phyloP scores from a whole-genome alignment of 1,284 basidiomycete genomes.

The Phylloboletellus chloephorus region DNA sequence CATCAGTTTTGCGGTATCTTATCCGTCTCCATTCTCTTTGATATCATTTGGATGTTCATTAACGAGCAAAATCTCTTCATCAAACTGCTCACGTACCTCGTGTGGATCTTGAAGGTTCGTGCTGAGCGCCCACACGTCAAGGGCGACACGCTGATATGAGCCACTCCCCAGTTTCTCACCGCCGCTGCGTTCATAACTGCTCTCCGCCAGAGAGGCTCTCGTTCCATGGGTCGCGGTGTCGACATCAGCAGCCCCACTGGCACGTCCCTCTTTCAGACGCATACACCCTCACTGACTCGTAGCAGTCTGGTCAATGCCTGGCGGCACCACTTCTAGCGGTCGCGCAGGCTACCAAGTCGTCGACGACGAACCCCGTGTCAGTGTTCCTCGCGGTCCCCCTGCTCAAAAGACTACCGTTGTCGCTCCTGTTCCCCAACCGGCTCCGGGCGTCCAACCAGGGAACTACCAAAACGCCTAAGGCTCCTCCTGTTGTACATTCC shows the following conservation, averaged over 20 bases:
- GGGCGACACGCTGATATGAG: not conserved
- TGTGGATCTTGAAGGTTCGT: conserved; percentile 62
- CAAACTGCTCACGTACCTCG: conserved; percentile 51
- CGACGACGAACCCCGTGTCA: conserved; percentile 50
- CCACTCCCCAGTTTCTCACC: conserved; percentile 48
- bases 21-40: conserved; percentile 55
- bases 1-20: conserved; percentile 63
- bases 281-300: not conserved
- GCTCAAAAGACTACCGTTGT: conserved; percentile 19
- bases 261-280: conserved; percentile 20
- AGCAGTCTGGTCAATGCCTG: conserved; percentile 82
- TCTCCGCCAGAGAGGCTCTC: conserved; percentile 58
- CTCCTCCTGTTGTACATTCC: not conserved
- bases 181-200: conserved; percentile 49
- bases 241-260: conserved; percentile 63
- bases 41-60: conserved; percentile 64
- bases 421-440: conserved; percentile 14
- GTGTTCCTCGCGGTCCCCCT: conserved; percentile 31
- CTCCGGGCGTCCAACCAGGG: conserved; percentile 18
- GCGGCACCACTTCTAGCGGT: conserved; percentile 59
- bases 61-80: conserved; percentile 53
- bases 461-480: conserved; percentile 25
- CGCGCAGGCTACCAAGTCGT: conserved; percentile 71
- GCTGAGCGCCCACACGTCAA: not conserved
- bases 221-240: conserved; percentile 54